Base-by-base conservation (phyloP, 1,139 yeast genomes). In the Blastobotrys indianensis region DNA sequence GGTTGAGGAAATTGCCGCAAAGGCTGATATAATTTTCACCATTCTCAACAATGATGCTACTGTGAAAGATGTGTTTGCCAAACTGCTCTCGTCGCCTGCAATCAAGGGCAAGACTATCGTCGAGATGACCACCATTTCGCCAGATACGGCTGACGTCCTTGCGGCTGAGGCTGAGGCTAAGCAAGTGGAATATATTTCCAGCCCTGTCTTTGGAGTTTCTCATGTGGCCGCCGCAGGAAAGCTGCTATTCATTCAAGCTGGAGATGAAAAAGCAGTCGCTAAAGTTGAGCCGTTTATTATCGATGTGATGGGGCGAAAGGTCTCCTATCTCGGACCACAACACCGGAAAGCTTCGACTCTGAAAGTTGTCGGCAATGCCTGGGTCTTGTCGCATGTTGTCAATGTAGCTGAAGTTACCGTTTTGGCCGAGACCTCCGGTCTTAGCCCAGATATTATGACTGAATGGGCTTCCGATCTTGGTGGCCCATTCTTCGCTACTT, bases 201-300 rank as follows among this genome's bases (percentile, higher is more conserved):
- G 61, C 29, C 65, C 65, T 1, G 64, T 62, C 37, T 61, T 62
- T 46, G 66, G 66, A 8, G 59, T 61, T 6, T 52, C 62, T 4
- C 59, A 61, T 2, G 54, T 56, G 20, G 64, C 66, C 1, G 51
- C 44, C 16, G 59, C 60, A 10, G 62, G 53, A 6, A 48, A 52
- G 41, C 52, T 62, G 23, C 50, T 62, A 34, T 56, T 61, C 44
- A 58, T 52, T 15, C 51, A 54, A n/a, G 52, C 60, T 4, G 66
- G 66, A 2, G 50, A 55, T 4, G 47, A 56, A 41, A 37, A 32
- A 6, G 57, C 52, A 20, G 50, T 58, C 12, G 58, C 49, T 15
- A 37, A 41, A 17, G 46, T 58, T 17, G 45, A 46, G 37, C 62
- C 63, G 12, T 60, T 51, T 44, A 40, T 57, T 34, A 45, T 41